Evolutionary conservation across 2,329 filamentous ascomycete genomes (phyloP), one percentile per base, ranked within the genome.

Genomic region (Scedosporium boydii): DNA sequence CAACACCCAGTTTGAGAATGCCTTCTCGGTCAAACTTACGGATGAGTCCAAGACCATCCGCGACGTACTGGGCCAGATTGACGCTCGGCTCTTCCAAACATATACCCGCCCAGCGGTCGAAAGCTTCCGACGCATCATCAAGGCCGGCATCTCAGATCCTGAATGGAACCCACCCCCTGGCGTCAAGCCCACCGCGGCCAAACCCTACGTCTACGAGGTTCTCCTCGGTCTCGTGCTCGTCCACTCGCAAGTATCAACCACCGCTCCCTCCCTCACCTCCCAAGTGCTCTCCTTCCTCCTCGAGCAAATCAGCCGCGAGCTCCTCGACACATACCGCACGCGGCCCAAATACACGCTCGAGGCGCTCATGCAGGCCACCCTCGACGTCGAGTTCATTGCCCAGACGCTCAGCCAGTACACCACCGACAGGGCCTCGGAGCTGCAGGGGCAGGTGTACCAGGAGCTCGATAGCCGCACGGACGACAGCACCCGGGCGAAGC

Each of bases 311-410:
- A 93, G 89, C 10, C 78, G 83, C 5, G 87, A 92, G 65, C 86
- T 98, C n/a, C 86, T 97, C 16, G 83, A 88, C 29, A 87, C 91
- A 0, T 96, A 98, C 80, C 78, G 77, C 80, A 83, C 73, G 42
- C 86, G 88, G 6, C 74, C 80, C 4, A 80, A 79, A 21, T 98
- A 95, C 75, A 83, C 86, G 1, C 85, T 99, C 0, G 81, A 88
- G 4, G 88, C 90, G 6, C 83, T 99, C 59, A 96, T 98, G 87
- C 96, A 99, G 76, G 96, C 96, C 1, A 99, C 95, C 0, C 84
- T 99, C 1, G 95, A 99, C 70, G 93, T 97, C 1, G 95, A 99
- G 75, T 98, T 99, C 71, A 87, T 98, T 63, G 91, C 93, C 0
- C 95, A 99, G 77, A 97, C 93, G 4, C 82, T 99, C 41, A 90